phyloP scores from a whole-genome alignment of 257 asterid species.

The Przewalskia tangutica region DNA sequence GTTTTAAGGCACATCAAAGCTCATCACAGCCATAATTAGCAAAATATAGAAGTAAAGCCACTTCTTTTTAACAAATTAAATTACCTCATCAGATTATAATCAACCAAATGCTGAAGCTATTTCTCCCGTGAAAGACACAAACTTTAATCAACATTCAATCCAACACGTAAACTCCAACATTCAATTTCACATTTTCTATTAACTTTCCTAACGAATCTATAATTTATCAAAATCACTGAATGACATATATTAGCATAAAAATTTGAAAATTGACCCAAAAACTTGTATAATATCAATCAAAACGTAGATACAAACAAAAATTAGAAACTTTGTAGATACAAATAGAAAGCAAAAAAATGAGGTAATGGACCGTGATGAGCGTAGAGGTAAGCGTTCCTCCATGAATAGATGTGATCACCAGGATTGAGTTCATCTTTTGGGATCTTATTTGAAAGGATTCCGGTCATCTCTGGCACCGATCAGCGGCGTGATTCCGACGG shows the following conservation, averaged over 20 bases:
- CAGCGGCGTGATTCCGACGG: background rate
- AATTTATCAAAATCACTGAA: background rate
- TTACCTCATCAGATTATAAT: background rate
- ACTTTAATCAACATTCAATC: background rate
- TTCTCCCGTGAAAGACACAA: background rate
- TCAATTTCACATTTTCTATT: background rate
- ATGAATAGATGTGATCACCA: slow-evolving; percentile 85
- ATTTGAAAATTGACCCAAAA: background rate
- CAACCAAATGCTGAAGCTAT: background rate
- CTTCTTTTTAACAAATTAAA: background rate
- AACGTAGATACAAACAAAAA: background rate
- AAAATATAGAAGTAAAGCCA: background rate
- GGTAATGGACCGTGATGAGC: slow-evolving; percentile 66
- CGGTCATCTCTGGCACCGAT: slow-evolving; percentile 9
- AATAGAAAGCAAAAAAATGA: background rate
- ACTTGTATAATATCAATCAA: background rate
- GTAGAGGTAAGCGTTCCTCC: slow-evolving; percentile 71
- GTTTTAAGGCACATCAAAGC: background rate
- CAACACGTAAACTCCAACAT: background rate
- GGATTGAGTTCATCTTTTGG: slow-evolving; percentile 36
- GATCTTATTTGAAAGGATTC: slow-evolving; percentile 65
- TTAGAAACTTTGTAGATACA: background rate
- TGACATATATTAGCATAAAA: too few relatives aligned
- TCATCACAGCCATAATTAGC: background rate
- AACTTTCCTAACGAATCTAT: background rate